Evolutionary conservation across 306 rosid species (phyloP).

Genomic region (Dryas octopetala): DNA sequence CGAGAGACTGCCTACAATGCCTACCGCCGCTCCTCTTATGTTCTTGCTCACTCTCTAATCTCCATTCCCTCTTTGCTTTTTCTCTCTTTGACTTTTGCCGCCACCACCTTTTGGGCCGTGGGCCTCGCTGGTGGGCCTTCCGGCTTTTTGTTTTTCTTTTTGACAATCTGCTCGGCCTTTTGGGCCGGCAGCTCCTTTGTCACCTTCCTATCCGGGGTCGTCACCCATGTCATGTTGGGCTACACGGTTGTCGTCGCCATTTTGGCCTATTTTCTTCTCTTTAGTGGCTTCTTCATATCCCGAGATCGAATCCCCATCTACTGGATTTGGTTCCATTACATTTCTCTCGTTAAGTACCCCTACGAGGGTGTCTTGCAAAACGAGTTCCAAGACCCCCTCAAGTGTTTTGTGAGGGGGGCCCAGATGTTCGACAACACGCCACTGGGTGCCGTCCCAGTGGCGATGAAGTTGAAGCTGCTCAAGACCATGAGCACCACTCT

Average conservation of each 20-base stretch:
- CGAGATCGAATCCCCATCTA: conserved; percentile 70
- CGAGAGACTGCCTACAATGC: conserved; percentile 92
- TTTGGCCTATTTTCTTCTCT: conserved; percentile 72
- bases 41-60: conserved; percentile 64
- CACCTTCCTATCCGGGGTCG: conserved; percentile 80
- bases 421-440: conserved; percentile 86
- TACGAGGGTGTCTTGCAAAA: conserved; percentile 82
- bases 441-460: conserved; percentile 41
- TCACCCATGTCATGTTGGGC: conserved; percentile 81
- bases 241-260: conserved; percentile 84
- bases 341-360: conserved; percentile 83
- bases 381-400: conserved; percentile 49
- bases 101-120: conserved; percentile 71
- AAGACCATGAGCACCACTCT: conserved; percentile 64
- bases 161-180: conserved; percentile 46
- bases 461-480: conserved; percentile 49
- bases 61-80: conserved; percentile 60
- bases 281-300: conserved; percentile 85
- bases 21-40: conserved; percentile 88
- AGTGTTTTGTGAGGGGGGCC: conserved; percentile 69
- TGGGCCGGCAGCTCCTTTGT: conserved; percentile 96
- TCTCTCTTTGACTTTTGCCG: conserved; percentile 71
- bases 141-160: conserved; percentile 62
- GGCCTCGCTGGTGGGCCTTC: conserved; percentile 63
- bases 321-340: conserved; percentile 91